These are phyloP conservation scores for Colletotrichum sp. DNA, from an alignment of 2,329 filamentous ascomycete genomes.

Conservation along the genomic window DNA sequence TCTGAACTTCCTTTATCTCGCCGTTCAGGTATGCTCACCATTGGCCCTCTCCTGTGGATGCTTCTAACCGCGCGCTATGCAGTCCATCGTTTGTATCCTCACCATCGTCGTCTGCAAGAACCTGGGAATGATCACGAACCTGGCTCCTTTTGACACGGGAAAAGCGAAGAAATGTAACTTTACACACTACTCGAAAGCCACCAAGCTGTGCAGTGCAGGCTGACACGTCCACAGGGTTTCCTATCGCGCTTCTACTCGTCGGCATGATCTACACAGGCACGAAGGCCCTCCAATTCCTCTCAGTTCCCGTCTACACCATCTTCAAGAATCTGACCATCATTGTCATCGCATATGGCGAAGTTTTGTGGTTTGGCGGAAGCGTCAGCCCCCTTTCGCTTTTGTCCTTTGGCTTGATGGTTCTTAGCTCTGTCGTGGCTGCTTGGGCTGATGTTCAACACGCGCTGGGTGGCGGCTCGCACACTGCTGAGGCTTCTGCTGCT, in stretches of 20 bases:
- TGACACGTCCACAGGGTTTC: conserved; percentile 77
- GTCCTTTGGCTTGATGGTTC: conserved; percentile 95
- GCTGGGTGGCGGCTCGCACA: conserved; percentile 60
- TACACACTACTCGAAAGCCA: background rate
- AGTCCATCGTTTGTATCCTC: conserved; percentile 89
- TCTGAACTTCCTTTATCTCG: conserved; percentile 93
- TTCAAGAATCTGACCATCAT: conserved; percentile 99
- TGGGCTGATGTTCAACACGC: conserved; percentile 97
- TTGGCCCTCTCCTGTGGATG: background rate
- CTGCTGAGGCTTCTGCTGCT: conserved; percentile 70
- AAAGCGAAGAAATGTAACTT: conserved; percentile 90
- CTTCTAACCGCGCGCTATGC: background rate
- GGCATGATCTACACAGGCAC: conserved; percentile 99
- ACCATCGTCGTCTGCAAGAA: conserved; percentile 86
- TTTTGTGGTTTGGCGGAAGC: conserved; percentile 95
- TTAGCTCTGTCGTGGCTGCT: conserved; percentile 92
- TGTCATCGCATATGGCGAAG: conserved; percentile 96
- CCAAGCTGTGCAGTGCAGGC: background rate
- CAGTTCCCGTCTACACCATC: conserved; percentile 98
- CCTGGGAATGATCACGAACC: conserved; percentile 79
- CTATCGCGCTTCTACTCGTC: conserved; percentile 92
- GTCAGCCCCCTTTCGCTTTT: conserved; percentile 88
- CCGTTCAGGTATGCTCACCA: conserved; percentile 76
- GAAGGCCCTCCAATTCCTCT: conserved; percentile 94
- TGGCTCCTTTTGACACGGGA: conserved; percentile 81